phyloP scores from a whole-genome alignment of 257 asterid species.

The Oldenlandia corymbosa region DNA sequence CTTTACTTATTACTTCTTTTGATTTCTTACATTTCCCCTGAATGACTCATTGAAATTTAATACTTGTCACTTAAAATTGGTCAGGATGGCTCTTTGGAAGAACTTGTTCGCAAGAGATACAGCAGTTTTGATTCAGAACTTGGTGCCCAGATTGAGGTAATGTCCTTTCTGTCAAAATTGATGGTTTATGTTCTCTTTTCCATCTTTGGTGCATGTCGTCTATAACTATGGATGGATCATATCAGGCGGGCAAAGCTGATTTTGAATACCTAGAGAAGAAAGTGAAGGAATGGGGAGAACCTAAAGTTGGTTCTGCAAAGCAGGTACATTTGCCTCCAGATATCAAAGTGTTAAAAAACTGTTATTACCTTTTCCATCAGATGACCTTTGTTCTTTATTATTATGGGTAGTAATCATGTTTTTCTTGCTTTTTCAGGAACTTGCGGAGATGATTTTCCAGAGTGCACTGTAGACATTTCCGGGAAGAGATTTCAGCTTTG shows the following conservation, averaged over 20 bases:
- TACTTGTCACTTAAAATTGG: not conserved
- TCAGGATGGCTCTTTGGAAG: conserved; percentile 69
- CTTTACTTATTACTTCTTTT: not conserved
- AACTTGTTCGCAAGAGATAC: conserved; percentile 78
- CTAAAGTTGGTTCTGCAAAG: conserved; percentile 75
- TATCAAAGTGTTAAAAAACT: no score
- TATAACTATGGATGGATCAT: not conserved
- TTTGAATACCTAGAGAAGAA: conserved; percentile 81
- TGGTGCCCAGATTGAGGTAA: conserved; percentile 80
- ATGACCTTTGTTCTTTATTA: no score
- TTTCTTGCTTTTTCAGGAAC: conserved; percentile 44
- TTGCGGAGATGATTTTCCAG: conserved; percentile 88
- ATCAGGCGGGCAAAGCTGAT: conserved; percentile 91
- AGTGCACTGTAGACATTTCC: conserved; percentile 42
- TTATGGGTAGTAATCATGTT: not conserved
- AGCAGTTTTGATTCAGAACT: conserved; percentile 76
- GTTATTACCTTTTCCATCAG: no score
- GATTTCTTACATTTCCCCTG: not conserved
- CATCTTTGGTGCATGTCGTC: not conserved
- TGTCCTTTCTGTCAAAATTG: not conserved
- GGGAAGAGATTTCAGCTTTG: not conserved
- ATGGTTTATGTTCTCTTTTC: not conserved
- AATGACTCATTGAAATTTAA: not conserved
- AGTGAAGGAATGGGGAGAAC: conserved; percentile 82
- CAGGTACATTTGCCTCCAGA: conserved; percentile 69